A percentile compares a stretch with the other conserved stretches of the same genome.
phyloP scores from a whole-genome alignment of 1,139 yeast genomes.

The Saccharomyces hybrid region DNA sequence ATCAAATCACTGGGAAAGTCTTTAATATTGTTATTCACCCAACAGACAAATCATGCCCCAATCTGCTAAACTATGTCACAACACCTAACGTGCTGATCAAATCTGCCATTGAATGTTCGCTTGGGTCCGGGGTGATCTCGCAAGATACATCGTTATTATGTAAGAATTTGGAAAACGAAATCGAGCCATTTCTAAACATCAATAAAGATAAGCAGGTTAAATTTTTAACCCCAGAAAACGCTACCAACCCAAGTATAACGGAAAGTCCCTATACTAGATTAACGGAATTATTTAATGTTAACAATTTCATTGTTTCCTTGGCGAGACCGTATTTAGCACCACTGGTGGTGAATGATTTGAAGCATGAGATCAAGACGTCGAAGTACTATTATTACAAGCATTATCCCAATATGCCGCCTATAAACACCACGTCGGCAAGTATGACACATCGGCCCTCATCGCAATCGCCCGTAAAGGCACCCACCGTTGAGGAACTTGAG shows the following conservation, averaged over 20 bases:
- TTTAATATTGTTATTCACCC: conserved; percentile 87
- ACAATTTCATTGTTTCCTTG: conserved; percentile 79
- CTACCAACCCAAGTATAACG: conserved; percentile 34
- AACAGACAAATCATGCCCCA: conserved; percentile 59
- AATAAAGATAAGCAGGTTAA: conserved; percentile 19
- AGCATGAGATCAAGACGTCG: conserved; percentile 44
- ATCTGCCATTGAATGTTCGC: conserved; percentile 59
- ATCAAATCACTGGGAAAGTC: conserved; percentile 72
- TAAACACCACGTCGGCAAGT: neutral
- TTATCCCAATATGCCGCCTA: conserved; percentile 15
- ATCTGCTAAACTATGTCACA: conserved; percentile 78
- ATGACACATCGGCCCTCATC: neutral
- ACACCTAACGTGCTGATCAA: conserved; percentile 90
- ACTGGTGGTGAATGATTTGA: conserved; percentile 70
- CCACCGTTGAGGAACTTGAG: neutral
- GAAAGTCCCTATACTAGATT: conserved; percentile 76
- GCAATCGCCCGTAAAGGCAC: neutral
- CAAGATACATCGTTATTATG: conserved; percentile 58
- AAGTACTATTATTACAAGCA: conserved; percentile 33
- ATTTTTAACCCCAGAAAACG: conserved; percentile 42
- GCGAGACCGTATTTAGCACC: conserved; percentile 95
- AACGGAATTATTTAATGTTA: conserved; percentile 88
- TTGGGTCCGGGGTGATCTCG: conserved; percentile 57
- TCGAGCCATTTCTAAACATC: conserved; percentile 36
- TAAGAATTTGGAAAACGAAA: conserved; percentile 56